Percentiles rank a stretch among this genome's conserved stretches.
phyloP scores from a whole-genome alignment of 768 basidiomycete genomes.

The Auriscalpium microsporum region DNA sequence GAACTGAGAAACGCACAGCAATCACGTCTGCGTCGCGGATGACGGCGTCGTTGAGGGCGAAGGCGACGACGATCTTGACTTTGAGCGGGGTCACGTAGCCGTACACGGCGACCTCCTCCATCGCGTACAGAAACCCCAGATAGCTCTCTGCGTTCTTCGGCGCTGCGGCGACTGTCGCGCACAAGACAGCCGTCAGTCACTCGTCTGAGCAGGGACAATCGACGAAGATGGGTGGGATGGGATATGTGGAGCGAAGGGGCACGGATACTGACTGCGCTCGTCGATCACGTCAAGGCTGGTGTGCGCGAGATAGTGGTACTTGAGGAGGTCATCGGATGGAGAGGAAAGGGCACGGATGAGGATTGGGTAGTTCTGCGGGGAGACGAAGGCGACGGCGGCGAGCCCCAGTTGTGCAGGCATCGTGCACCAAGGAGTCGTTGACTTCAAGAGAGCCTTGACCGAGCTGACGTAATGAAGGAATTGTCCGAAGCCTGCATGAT shows the following conservation, averaged over 20 bases:
- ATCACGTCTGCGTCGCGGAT: conserved; percentile 74
- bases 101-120: conserved; percentile 90
- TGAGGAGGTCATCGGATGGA: conserved; percentile 51
- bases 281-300: conserved; percentile 87
- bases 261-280: conserved; percentile 62
- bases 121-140: conserved; percentile 77
- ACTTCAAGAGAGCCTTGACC: too few relatives aligned
- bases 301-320: conserved; percentile 89
- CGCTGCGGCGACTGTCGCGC: conserved; percentile 28
- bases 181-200: conserved; percentile 11
- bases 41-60: conserved; percentile 74
- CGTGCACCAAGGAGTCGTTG: not conserved
- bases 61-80: conserved; percentile 76
- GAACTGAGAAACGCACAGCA: conserved; percentile 39
- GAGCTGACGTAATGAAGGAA: too few relatives aligned
- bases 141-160: conserved; percentile 69
- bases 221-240: not conserved
- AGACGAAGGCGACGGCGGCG: conserved; percentile 81
- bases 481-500: too few relatives aligned
- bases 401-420: conserved; percentile 67
- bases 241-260: conserved; percentile 1
- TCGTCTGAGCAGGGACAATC: not conserved
- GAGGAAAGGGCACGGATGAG: conserved; percentile 66
- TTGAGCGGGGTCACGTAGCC: conserved; percentile 86
- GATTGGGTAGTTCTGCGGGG: conserved; percentile 75